Percentiles rank a stretch among this genome's conserved stretches.
These are phyloP conservation scores for Phascolomyces articulosus DNA, from an alignment of 371 early-diverging fungal species.

Conservation along the genomic window DNA sequence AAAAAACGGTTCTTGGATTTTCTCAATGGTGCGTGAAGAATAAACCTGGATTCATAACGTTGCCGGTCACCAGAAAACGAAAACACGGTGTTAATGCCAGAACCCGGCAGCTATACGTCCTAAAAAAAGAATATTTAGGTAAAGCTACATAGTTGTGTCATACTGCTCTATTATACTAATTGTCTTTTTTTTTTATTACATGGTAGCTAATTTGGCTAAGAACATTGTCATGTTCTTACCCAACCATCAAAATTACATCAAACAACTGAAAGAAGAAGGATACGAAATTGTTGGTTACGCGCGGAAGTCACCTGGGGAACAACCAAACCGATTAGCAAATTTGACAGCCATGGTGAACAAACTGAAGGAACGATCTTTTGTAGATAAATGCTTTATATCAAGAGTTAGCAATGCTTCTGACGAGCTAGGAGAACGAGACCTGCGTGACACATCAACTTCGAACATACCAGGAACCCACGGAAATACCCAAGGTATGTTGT, in stretches of 20 bases:
- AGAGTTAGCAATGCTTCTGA: slow-evolving; percentile 1
- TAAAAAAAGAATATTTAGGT: background rate
- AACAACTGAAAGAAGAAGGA: background rate
- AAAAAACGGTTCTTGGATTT: slow-evolving; percentile 1
- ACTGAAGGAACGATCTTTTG: background rate
- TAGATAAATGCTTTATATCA: slow-evolving; percentile 1
- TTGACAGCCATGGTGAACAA: slow-evolving; percentile 3
- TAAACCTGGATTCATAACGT: background rate
- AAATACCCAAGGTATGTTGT: slow-evolving; percentile 1
- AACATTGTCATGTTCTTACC: slow-evolving; percentile 3
- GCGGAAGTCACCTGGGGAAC: slow-evolving; percentile 6
- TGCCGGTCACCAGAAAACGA: slow-evolving; percentile 1
- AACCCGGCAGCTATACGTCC: background rate
- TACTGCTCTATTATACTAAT: slow-evolving; percentile 3
- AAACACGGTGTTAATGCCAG: background rate
- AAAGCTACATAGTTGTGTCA: slow-evolving; percentile 1
- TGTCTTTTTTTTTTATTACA: slow-evolving; percentile 2
- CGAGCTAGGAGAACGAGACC: slow-evolving; percentile 1
- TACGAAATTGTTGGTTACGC: background rate
- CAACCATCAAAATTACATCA: slow-evolving; percentile 4
- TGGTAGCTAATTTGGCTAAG: slow-evolving; percentile 3
- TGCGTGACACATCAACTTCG: background rate
- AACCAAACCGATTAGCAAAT: background rate
- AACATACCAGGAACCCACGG: background rate
- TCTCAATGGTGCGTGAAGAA: background rate